Conservation (phyloP, 2,329 filamentous ascomycete genomes). For the Pseudocercospora fijiensis region DNA sequence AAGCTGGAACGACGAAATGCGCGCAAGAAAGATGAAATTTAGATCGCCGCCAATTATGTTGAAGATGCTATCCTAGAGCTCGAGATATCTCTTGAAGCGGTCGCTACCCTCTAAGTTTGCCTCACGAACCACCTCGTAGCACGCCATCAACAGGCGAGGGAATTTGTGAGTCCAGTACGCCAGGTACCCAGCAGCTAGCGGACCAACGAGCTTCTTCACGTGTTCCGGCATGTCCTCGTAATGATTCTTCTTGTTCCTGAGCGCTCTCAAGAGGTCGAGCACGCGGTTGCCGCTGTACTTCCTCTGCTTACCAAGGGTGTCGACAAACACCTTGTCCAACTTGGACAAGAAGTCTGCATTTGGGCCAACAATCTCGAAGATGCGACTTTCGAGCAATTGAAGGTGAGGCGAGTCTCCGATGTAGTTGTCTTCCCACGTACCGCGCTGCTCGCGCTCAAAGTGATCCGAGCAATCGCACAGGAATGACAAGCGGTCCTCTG, state of each 20-base stretch:
- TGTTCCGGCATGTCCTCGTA: slow-evolving; percentile 92
- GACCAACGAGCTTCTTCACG: slow-evolving; percentile 70
- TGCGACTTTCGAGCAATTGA: slow-evolving; percentile 55
- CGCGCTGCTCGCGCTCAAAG: slow-evolving; percentile 87
- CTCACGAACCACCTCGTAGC: slow-evolving; percentile 71
- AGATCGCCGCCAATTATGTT: background rate
- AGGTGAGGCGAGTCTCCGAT: slow-evolving; percentile 59
- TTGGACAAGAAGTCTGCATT: slow-evolving; percentile 71
- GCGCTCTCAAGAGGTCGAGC: slow-evolving; percentile 80
- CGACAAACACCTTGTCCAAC: slow-evolving; percentile 78
- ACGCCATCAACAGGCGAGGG: slow-evolving; percentile 72
- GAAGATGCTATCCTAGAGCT: slow-evolving; percentile 13
- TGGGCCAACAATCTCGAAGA: slow-evolving; percentile 49
- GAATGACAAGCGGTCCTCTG: slow-evolving; percentile 85
- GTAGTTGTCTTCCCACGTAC: slow-evolving; percentile 44
- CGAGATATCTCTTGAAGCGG: slow-evolving; percentile 71
- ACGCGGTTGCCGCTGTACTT: slow-evolving; percentile 86
- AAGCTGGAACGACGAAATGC: too few species aligned
- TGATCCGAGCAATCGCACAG: slow-evolving; percentile 96
- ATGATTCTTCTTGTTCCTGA: slow-evolving; percentile 96
- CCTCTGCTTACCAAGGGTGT: slow-evolving; percentile 86
- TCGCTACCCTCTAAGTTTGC: slow-evolving; percentile 63
- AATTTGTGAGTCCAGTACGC: slow-evolving; percentile 80
- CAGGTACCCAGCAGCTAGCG: slow-evolving; percentile 71
- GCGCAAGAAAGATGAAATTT: too few species aligned